Conservation (phyloP, 2,329 filamentous ascomycete species). For the Fusarium mexicanum region DNA sequence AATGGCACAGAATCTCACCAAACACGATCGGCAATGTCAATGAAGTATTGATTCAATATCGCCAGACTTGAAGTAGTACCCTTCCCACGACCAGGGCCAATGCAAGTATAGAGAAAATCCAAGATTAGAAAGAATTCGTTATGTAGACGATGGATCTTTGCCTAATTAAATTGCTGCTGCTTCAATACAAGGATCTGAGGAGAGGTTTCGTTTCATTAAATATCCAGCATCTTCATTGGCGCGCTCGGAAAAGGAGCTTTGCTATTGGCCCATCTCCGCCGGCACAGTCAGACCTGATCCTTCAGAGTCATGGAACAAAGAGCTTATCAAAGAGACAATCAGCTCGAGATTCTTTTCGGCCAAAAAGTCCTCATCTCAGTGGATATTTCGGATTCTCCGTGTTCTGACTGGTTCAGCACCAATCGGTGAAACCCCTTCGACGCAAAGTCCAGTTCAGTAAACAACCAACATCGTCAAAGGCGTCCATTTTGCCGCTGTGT, state of each 20-base stretch:
- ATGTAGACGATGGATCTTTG: too few relatives aligned
- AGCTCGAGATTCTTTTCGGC: neutral
- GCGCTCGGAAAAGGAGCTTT: neutral
- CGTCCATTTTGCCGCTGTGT: neutral
- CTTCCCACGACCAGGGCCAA: too few relatives aligned
- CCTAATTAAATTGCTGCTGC: neutral
- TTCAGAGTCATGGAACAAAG: neutral
- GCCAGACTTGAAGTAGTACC: neutral
- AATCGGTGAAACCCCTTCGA: neutral
- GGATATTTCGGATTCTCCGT: neutral
- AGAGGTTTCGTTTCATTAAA: neutral
- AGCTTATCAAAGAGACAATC: neutral
- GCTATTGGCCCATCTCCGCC: neutral
- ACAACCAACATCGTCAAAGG: too few relatives aligned
- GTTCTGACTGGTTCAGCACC: neutral
- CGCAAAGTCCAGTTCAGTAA: fast-evolving
- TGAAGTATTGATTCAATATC: neutral
- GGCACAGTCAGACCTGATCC: neutral
- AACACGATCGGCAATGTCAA: neutral
- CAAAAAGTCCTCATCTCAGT: neutral
- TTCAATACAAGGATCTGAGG: neutral
- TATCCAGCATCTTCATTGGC: neutral
- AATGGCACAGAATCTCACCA: neutral
- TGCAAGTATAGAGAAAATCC: too few relatives aligned
- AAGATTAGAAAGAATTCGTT: too few relatives aligned